Evolutionary conservation across 164 flowering plant genomes (phyloP).

Genomic region (Dillenia suffruticosa): DNA sequence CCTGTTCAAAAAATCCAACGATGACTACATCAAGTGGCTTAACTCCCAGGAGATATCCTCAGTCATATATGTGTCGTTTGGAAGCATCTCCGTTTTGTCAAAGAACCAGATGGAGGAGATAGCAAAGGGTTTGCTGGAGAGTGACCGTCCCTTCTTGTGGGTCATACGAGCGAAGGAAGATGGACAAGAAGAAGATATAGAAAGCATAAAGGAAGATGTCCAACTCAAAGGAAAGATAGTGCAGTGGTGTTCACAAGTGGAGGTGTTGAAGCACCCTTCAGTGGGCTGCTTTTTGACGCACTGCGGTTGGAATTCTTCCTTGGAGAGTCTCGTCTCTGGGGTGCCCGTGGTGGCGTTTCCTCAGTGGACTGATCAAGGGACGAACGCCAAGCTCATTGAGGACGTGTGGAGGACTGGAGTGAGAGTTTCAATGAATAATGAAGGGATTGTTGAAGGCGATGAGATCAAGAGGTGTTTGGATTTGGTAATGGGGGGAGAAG

Average conservation of each 20-base stretch:
- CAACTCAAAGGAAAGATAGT: constrained; percentile 32
- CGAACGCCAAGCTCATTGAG: constrained; percentile 35
- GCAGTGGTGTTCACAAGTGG: constrained; percentile 42
- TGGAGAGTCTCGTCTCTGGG: constrained; percentile 31
- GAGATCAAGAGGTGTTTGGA: constrained; percentile 33
- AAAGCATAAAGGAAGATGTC: constrained; percentile 12
- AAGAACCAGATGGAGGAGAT: constrained; percentile 33
- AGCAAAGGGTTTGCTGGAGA: constrained; percentile 18
- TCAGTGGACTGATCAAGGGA: constrained; percentile 34
- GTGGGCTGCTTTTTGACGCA: constrained; percentile 43
- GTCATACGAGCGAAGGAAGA: constrained; percentile 16
- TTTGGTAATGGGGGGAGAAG: constrained; percentile 23
- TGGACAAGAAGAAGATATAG: background rate
- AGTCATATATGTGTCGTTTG: constrained; percentile 41
- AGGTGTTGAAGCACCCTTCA: constrained; percentile 31
- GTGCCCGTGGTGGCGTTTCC: constrained; percentile 43
- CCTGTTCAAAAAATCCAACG: constrained; percentile 11
- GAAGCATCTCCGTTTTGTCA: constrained; percentile 25
- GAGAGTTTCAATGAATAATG: constrained; percentile 17
- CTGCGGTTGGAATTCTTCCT: constrained; percentile 46
- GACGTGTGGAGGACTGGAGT: constrained; percentile 37
- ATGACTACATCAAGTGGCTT: constrained; percentile 38
- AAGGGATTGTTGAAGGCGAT: constrained; percentile 19
- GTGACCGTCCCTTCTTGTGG: constrained; percentile 41
- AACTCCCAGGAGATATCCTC: constrained; percentile 30